Evolutionary conservation across 148 eudicot genomes (phyloP), one percentile per base, ranked within the genome.

Genomic region (Arctostaphylos glauca): DNA sequence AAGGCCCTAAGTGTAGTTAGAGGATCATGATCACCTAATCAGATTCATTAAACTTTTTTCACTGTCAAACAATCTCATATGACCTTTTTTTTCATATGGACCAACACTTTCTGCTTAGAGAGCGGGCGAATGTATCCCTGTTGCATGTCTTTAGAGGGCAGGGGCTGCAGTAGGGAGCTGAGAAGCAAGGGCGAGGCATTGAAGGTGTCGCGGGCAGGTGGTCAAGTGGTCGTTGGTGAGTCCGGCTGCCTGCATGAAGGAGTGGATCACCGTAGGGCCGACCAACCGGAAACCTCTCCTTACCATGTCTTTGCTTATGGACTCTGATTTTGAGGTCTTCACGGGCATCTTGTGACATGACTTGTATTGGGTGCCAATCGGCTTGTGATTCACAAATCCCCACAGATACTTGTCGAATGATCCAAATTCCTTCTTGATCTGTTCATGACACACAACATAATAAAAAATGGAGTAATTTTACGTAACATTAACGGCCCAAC

Each of bases 161-260:
- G 54, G 72, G 54, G 50, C 31, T 73, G 46, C 7, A n/a, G n/a
- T 46, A 3, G 50, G 49, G 56, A 54, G 77, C n/a, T 12, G 59
- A 76, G 78, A 52, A 76, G 48, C 10, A 16, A 66, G 44, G 12
- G 70, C 58, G 5, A 72, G 38, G 48, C 93, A 91, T 66, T 86
- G 91, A 7, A 82, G 92, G 87, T 87, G 94, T 53, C 95, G 83
- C 3, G 89, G 91, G 84, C 97, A 95, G 79, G 90, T 91, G 79
- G 88, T 52, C 31, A 95, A 78, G 88, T 95, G 97, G 82, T 94
- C 98, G 15, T 95, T 95, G 59, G 96, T 93, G 68, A 95, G 93
- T 80, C 98, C 98, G 46, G 93, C 92, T 0, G 98, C 97, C 79
- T 95, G 94, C 96, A 95, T 93, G 86, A 95, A 95, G 6, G 98